Evolutionary conservation across 192 early-diverging fungal genomes (phyloP), one percentile per base, ranked within the genome.

Genomic region (Podila horticola): DNA sequence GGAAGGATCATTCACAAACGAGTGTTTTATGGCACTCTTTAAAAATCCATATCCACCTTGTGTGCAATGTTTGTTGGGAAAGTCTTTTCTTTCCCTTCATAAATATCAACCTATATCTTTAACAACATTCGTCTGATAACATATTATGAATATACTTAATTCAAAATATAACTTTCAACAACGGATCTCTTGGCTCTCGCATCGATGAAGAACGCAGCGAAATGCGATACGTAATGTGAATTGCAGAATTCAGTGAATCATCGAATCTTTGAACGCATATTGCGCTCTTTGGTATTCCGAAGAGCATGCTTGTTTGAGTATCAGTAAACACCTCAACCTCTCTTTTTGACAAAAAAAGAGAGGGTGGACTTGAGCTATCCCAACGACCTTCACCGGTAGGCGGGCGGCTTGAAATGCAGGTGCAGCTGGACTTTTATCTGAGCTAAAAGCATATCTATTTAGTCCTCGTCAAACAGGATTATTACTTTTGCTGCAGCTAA

Each of bases 151-250:
- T 67, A 67, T 33, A 58, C 52, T 55, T 38, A 72, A 72, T 72
- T 72, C 70, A 64, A 34, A 77, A 84, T 74, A 88, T 69, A 88
- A 89, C 87, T 88, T 89, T 86, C 75, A 79, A 76, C 88, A 87
- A 89, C 83, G 89, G 88, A 89, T 88, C 89, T 85, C 88, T 90
- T 86, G 89, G 89, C 88, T 88, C 86, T 88, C 83, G 86, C 86
- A 90, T 87, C 86, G 88, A 90, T 91, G 89, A 91, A 91, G 90
- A 91, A 90, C 89, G 90, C 86, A 91, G 89, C 89, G 88, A 91
- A 90, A 86, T 90, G 90, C 88, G 89, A 91, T 85, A 91, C 83
- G 86, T 90, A 84, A 81, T 87, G 89, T 88, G 88, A 91, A 83
- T 90, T 89, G 88, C 88, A 89, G 74, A 88, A 86, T 76, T 74